Conservation (phyloP, 768 basidiomycete genomes). For the Boletus barrowsii region DNA sequence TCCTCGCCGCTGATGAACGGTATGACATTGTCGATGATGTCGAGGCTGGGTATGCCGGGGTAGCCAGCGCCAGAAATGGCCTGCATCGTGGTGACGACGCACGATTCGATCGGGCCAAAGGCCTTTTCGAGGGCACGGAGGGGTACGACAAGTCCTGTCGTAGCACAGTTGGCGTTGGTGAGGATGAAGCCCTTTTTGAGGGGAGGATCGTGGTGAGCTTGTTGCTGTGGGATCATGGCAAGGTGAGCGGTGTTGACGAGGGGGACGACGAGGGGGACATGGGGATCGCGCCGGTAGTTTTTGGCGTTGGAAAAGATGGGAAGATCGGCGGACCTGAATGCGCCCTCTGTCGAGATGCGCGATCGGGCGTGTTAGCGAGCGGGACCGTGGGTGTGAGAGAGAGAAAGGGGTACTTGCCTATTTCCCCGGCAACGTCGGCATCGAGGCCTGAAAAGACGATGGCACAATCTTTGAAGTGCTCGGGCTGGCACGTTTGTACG, state of each 20-base stretch:
- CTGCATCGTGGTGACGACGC: slow-evolving; percentile 94
- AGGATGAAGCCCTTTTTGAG: slow-evolving; percentile 89
- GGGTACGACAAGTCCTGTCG: slow-evolving; percentile 91
- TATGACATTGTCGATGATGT: slow-evolving; percentile 94
- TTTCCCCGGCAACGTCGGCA: slow-evolving; percentile 90
- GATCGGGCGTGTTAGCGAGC: not conserved
- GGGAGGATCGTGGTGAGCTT: slow-evolving; percentile 57
- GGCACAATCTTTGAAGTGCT: slow-evolving; percentile 74
- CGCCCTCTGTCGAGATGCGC: slow-evolving; percentile 46
- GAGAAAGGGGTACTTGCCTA: slow-evolving; percentile 53
- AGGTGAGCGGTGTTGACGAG: slow-evolving; percentile 90
- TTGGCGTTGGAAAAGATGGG: slow-evolving; percentile 97
- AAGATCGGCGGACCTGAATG: slow-evolving; percentile 83
- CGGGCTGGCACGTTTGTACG: slow-evolving; percentile 74
- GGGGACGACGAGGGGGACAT: slow-evolving; percentile 93
- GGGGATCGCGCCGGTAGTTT: slow-evolving; percentile 88
- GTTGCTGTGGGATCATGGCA: slow-evolving; percentile 82
- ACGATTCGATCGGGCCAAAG: slow-evolving; percentile 91
- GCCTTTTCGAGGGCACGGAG: slow-evolving; percentile 83
- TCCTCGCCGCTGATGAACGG: slow-evolving; percentile 93
- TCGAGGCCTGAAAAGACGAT: slow-evolving; percentile 97
- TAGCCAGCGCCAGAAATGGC: slow-evolving; percentile 98
- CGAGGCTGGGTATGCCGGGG: slow-evolving; percentile 85
- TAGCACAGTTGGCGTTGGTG: slow-evolving; percentile 98
- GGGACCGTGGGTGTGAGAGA: not conserved